Conservation (phyloP, 495 filamentous ascomycete species). For the Hypoxylon intermedium region DNA sequence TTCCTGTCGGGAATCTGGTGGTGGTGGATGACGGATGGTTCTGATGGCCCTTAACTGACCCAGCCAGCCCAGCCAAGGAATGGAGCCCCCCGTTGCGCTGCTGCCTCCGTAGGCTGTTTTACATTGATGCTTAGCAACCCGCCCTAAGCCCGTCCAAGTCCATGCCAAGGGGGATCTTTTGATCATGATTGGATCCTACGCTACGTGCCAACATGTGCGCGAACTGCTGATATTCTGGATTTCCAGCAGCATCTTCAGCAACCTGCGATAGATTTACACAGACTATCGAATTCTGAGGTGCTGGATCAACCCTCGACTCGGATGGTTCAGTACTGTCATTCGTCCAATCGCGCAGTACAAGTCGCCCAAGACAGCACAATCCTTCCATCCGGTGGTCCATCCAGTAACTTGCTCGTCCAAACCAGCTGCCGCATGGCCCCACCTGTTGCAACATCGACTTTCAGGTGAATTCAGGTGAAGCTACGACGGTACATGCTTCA, state of each 20-base stretch:
- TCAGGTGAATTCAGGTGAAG: conserved; percentile 44
- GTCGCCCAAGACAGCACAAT: conserved; percentile 38
- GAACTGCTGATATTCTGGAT: conserved; percentile 22
- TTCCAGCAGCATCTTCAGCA: conserved; percentile 12
- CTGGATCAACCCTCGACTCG: conserved; percentile 35
- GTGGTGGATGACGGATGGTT: neutral
- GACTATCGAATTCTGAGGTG: conserved; percentile 44
- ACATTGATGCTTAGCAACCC: conserved; percentile 42
- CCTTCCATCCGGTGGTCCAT: conserved; percentile 29
- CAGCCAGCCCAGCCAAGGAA: conserved; percentile 38
- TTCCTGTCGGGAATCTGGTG: conserved; percentile 21
- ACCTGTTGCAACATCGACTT: conserved; percentile 33
- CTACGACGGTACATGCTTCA: conserved; percentile 23
- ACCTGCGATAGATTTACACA: conserved; percentile 30
- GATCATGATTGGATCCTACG: conserved; percentile 21
- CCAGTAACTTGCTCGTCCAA: conserved; percentile 23
- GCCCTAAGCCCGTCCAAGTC: conserved; percentile 16
- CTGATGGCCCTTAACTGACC: neutral
- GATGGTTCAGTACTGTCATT: conserved; percentile 33
- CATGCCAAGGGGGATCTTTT: conserved; percentile 1
- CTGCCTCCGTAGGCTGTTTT: conserved; percentile 42
- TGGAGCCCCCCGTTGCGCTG: conserved; percentile 34
- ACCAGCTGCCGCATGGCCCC: conserved; percentile 33
- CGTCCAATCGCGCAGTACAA: conserved; percentile 39
- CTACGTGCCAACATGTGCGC: no score